Conservation (phyloP, 2,329 filamentous ascomycete genomes). For the Tolypocladium endophyticum region DNA sequence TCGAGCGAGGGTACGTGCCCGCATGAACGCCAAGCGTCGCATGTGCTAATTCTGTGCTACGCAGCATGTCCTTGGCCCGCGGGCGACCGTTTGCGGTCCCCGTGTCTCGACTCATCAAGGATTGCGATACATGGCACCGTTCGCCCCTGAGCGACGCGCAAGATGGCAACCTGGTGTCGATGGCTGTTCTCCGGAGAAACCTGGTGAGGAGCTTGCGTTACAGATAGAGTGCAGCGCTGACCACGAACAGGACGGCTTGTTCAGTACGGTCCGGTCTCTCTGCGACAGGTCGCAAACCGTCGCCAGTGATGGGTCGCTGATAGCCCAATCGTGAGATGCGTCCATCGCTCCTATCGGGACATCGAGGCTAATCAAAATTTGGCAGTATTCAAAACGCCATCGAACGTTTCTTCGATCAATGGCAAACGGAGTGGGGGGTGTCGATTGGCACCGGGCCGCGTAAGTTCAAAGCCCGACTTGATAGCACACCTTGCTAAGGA, state of each 20-base stretch:
- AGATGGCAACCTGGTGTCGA: conserved; percentile 62
- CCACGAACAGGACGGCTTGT: conserved; percentile 37
- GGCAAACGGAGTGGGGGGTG: conserved; percentile 52
- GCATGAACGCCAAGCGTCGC: background rate
- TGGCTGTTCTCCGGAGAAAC: conserved; percentile 58
- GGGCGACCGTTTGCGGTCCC: conserved; percentile 60
- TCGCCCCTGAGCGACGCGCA: conserved; percentile 53
- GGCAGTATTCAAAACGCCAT: conserved; percentile 44
- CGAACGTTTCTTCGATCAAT: conserved; percentile 54
- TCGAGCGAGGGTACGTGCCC: conserved; percentile 50
- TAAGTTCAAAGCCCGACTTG: background rate
- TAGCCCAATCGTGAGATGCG: conserved; percentile 33
- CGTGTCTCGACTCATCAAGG: conserved; percentile 52
- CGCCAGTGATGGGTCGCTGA: conserved; percentile 37
- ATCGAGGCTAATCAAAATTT: background rate
- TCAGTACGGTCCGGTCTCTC: conserved; percentile 44
- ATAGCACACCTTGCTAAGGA: background rate
- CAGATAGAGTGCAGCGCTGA: background rate
- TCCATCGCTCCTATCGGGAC: too few species aligned
- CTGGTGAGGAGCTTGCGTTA: conserved; percentile 31
- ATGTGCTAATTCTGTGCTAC: background rate
- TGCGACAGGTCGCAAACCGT: conserved; percentile 45
- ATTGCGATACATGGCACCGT: conserved; percentile 60
- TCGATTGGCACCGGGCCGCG: conserved; percentile 42
- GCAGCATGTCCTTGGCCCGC: conserved; percentile 54